Base-by-base conservation (phyloP, 164 flowering plant genomes). In the Sedum album region DNA sequence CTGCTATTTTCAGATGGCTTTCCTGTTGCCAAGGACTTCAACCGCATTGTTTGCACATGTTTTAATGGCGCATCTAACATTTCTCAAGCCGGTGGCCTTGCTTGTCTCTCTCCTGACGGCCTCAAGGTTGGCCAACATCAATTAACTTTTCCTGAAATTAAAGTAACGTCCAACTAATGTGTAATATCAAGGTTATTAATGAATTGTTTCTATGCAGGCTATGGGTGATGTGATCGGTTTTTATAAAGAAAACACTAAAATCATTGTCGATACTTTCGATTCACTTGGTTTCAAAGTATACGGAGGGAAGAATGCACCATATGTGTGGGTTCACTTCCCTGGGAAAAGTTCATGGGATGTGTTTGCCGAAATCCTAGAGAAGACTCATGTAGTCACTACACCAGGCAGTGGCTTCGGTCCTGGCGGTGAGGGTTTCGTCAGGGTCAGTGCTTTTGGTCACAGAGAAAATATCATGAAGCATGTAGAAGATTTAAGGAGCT, bases 11-110 rank as follows among this genome's bases (percentile, higher is more conserved):
- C 98, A 15, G 89, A 89, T 80, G 95, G 97, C 25, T 87, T 84
- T 71, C 93, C 96, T 48, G 86, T 94, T 5, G 93, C 91, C 65
- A 86, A 77, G 72, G 98, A 94, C 80, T 94, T 91, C 79, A 88
- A 87, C 70, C 88, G 96, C 31, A 87, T 89, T 70, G 88, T 94
- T 23, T 91, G 97, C 72, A 94, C 97, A 69, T 81, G 85, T 80
- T 94, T 94, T 76, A 94, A 94, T 71, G 97, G 98, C 31, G 93
- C 98, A 70, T 94, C 38, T 3, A 35, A 35, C 38, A 35, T 35
- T 35, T 35, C 38, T 7, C 38, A 35, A 35, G 38, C 38, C 5
- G 38, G 38, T 35, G 38, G 38, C 38, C 38, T 35, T 35, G 38
- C 38, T 3, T 35, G 38, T 35, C 38, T 35, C 7, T 35, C 38